These are phyloP conservation scores for Exophiala aquamarina DNA, from an alignment of 2,329 filamentous ascomycete species.

Conservation along the genomic window DNA sequence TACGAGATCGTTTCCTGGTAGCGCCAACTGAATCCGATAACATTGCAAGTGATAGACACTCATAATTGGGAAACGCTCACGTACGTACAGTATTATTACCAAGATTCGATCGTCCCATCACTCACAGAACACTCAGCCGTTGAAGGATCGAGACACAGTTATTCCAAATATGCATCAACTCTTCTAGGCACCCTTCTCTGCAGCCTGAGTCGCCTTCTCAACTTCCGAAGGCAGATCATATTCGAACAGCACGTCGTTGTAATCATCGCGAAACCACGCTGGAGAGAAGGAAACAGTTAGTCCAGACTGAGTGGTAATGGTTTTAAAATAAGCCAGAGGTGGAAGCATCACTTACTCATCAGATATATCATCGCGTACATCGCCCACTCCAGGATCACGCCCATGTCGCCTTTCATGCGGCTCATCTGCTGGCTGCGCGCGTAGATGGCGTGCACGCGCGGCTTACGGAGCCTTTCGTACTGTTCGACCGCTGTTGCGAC, in stretches of 20 bases:
- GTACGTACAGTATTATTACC: no score
- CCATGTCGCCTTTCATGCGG: conserved; percentile 36
- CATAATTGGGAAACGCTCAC: no score
- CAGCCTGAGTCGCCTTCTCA: conserved; percentile 6
- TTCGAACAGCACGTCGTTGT: conserved; percentile 25
- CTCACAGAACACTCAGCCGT: no score
- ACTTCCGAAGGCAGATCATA: conserved; percentile 32
- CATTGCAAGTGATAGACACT: no score
- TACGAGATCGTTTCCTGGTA: no score
- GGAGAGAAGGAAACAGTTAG: neutral
- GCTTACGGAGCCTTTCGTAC: conserved; percentile 37
- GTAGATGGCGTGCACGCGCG: conserved; percentile 36
- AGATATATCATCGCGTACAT: conserved; percentile 42
- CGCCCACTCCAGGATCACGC: conserved; percentile 35
- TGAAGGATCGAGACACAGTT: no score
- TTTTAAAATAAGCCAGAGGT: conserved; percentile 29
- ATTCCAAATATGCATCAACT: no score
- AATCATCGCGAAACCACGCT: conserved; percentile 27
- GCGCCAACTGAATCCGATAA: no score
- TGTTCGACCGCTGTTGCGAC: conserved; percentile 32
- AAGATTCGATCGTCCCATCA: no score
- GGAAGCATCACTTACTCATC: conserved; percentile 30
- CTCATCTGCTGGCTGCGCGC: conserved; percentile 35
- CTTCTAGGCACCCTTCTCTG: no score
- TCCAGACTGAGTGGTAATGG: neutral